phyloP scores from a whole-genome alignment of 1,284 basidiomycete species.

The Taiwanofungus camphoratus region DNA sequence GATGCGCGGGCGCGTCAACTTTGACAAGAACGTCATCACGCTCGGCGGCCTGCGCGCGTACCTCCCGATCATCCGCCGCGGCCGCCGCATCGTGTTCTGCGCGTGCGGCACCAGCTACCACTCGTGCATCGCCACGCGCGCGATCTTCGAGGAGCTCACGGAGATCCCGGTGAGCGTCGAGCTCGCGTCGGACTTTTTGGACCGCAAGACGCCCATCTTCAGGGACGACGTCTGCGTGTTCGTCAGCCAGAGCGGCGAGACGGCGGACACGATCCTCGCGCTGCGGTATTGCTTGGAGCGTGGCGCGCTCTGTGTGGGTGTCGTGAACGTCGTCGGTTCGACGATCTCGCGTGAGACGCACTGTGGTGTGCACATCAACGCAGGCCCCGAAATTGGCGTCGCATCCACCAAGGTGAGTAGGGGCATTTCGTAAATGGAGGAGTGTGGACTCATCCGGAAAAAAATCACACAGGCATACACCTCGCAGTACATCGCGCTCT shows the following conservation, averaged over 20 bases:
- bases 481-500: conserved; percentile 96
- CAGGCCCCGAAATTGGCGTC: conserved; percentile 98
- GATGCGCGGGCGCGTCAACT: conserved; percentile 99
- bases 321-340: conserved; percentile 98
- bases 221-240: conserved; percentile 97
- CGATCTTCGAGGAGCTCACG: conserved; percentile 98
- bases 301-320: conserved; percentile 93
- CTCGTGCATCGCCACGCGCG: conserved; percentile 95
- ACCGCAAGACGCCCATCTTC: conserved; percentile 99
- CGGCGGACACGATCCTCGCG: conserved; percentile 96
- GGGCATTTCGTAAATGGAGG: conserved; percentile 1
- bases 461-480: conserved; percentile 86
- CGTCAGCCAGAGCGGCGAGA: conserved; percentile 97
- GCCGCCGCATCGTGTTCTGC: conserved; percentile 92
- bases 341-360: conserved; percentile 98
- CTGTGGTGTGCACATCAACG: conserved; percentile 99
- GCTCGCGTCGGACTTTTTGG: conserved; percentile 97
- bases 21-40: conserved; percentile 88
- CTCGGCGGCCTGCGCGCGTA: conserved; percentile 95
- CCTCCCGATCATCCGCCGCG: conserved; percentile 92
- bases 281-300: conserved; percentile 96
- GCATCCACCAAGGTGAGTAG: conserved; percentile 90
- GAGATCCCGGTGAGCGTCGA: conserved; percentile 99
- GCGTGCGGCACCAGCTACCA: conserved; percentile 99
- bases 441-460: conserved; percentile 16